These are phyloP conservation scores for Tetrapisispora taiwanensis DNA, from an alignment of 805 yeast genomes.

Conservation along the genomic window DNA sequence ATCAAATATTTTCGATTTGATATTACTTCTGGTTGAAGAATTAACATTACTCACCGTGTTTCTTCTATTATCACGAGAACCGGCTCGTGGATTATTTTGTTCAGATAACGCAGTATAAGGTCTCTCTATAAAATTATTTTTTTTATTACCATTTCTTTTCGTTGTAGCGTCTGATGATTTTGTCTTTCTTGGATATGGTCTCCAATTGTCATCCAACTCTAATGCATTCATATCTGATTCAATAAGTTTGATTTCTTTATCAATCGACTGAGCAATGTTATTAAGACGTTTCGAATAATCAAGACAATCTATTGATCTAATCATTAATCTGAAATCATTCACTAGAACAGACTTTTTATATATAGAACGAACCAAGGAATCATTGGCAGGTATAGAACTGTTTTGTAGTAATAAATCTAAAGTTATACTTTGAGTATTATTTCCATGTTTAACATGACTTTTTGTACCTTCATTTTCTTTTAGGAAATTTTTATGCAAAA, in stretches of 20 bases:
- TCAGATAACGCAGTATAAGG: neutral
- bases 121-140: neutral
- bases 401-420: conserved; percentile 49
- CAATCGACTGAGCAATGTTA: conserved; percentile 10
- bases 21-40: neutral
- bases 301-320: conserved; percentile 27
- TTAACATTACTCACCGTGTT: neutral
- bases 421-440: neutral
- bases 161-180: neutral
- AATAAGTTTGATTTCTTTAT: conserved; percentile 5
- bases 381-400: conserved; percentile 46
- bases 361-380: conserved; percentile 45
- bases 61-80: neutral
- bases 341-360: conserved; percentile 52
- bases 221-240: conserved; percentile 4
- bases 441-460: neutral
- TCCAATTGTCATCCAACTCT: neutral
- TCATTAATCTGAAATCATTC: conserved; percentile 53
- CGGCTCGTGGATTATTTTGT: neutral
- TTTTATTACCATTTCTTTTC: neutral
- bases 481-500: neutral
- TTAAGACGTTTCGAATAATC: conserved; percentile 21
- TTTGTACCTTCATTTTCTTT: neutral
- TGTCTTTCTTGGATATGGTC: neutral
- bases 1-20: neutral